A percentile compares a stretch with the other conserved stretches of the same genome.
Evolutionary conservation across 495 filamentous ascomycete species (phyloP).

Genomic region (Apiosordaria backusii): DNA sequence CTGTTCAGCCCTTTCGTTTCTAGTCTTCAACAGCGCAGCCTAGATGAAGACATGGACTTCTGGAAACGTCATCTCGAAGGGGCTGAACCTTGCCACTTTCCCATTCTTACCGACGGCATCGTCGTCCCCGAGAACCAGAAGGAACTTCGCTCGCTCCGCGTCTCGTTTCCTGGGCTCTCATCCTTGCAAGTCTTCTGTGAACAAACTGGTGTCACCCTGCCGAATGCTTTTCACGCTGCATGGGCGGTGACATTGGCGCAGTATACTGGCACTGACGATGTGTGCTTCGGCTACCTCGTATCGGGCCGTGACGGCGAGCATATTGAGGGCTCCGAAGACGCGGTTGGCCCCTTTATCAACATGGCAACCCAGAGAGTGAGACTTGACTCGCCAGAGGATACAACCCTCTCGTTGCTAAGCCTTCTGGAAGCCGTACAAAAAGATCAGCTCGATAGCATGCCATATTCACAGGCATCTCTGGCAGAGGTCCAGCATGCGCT

Average conservation of each 20-base stretch:
- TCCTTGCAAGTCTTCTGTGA: slow-evolving; percentile 20
- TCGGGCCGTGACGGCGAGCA: slow-evolving; percentile 43
- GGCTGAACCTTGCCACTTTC: slow-evolving; percentile 27
- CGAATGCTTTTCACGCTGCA: slow-evolving; percentile 34
- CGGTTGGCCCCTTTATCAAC: slow-evolving; percentile 53
- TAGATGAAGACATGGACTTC: slow-evolving; percentile 38
- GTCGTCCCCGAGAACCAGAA: slow-evolving; percentile 1
- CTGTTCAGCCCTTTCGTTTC: slow-evolving; percentile 46
- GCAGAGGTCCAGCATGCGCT: slow-evolving; percentile 41
- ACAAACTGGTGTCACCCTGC: slow-evolving; percentile 24
- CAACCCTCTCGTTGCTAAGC: slow-evolving; percentile 3
- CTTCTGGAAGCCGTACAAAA: slow-evolving; percentile 28
- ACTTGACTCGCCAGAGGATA: neutral
- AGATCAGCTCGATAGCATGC: slow-evolving; percentile 35
- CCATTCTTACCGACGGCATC: slow-evolving; percentile 18
- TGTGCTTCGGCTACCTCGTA: slow-evolving; percentile 42
- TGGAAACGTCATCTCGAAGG: slow-evolving; percentile 27
- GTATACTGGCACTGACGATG: slow-evolving; percentile 39
- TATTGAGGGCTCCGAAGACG: slow-evolving; percentile 43
- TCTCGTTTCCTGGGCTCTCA: slow-evolving; percentile 10
- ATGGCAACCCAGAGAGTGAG: slow-evolving; percentile 52
- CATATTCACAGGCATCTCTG: slow-evolving; percentile 42
- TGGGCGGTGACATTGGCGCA: slow-evolving; percentile 43
- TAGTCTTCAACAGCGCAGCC: slow-evolving; percentile 49
- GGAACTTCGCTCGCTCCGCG: slow-evolving; percentile 17